These are phyloP conservation scores for Dendrocalamus latiflorus DNA, from an alignment of 202 grass and related monocot species.

Conservation along the genomic window DNA sequence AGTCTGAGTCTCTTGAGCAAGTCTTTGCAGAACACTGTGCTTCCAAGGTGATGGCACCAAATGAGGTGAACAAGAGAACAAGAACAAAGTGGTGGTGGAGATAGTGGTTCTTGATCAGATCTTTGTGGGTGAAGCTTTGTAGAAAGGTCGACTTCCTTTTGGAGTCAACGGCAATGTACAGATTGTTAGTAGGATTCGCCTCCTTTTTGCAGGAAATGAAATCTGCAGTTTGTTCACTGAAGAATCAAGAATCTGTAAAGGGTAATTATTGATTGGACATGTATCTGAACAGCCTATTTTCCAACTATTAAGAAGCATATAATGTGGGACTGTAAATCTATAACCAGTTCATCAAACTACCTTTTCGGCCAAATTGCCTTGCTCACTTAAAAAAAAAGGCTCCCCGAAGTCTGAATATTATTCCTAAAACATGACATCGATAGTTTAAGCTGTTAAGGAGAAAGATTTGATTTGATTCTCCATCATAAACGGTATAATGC, in stretches of 20 bases:
- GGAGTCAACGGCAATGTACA: slow-evolving; percentile 19
- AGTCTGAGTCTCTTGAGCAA: background rate
- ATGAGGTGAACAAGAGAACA: background rate
- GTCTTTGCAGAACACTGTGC: background rate
- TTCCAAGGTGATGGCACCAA: slow-evolving; percentile 8
- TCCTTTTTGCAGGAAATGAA: background rate
- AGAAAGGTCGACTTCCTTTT: background rate
- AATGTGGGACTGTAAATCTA: background rate
- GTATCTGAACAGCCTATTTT: background rate
- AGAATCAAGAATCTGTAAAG: background rate
- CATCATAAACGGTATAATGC: background rate
- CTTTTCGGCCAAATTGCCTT: background rate
- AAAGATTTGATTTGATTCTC: slow-evolving; percentile 8
- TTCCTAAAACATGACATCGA: slow-evolving; percentile 3
- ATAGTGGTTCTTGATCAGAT: slow-evolving; percentile 7
- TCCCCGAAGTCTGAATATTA: background rate
- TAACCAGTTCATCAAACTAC: background rate
- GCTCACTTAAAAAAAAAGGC: background rate
- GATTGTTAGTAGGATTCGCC: background rate
- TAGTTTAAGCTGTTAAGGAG: background rate
- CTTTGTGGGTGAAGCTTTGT: background rate
- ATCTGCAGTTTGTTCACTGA: background rate
- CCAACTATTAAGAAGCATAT: background rate
- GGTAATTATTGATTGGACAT: background rate
- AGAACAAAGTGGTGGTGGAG: slow-evolving; percentile 4